phyloP scores from a whole-genome alignment of 2,329 filamentous ascomycete species.

The Calcarisporium arbuscula region DNA sequence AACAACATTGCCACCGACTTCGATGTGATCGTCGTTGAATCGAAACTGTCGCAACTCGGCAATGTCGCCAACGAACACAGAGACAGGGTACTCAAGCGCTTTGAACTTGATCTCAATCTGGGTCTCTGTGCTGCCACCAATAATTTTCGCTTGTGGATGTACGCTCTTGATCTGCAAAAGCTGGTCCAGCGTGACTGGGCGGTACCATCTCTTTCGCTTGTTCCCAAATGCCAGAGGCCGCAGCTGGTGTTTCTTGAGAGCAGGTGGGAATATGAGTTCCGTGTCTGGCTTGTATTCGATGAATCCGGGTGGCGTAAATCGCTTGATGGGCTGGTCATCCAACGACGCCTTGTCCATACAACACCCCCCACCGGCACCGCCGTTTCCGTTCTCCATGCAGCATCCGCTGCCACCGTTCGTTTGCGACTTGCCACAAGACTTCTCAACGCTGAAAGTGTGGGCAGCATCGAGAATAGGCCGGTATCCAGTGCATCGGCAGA shows the following conservation, averaged over 20 bases:
- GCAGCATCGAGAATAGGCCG: slow-evolving; percentile 90
- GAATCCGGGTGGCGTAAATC: slow-evolving; percentile 81
- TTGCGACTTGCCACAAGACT: slow-evolving; percentile 42
- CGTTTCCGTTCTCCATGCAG: slow-evolving; percentile 61
- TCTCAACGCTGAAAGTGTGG: slow-evolving; percentile 69
- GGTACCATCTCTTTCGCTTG: slow-evolving; percentile 89
- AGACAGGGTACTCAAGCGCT: slow-evolving; percentile 80
- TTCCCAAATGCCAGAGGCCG: slow-evolving; percentile 84
- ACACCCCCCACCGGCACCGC: slow-evolving; percentile 43
- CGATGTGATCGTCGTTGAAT: slow-evolving; percentile 74
- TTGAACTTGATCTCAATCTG: slow-evolving; percentile 99
- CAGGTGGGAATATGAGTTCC: slow-evolving; percentile 88
- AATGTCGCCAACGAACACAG: slow-evolving; percentile 91
- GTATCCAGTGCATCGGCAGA: slow-evolving; percentile 94
- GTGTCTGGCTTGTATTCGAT: slow-evolving; percentile 93
- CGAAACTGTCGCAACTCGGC: slow-evolving; percentile 76
- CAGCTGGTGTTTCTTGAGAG: slow-evolving; percentile 75
- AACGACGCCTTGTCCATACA: slow-evolving; percentile 57
- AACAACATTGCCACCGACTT: slow-evolving; percentile 88
- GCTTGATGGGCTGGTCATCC: slow-evolving; percentile 50
- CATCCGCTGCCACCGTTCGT: slow-evolving; percentile 49
- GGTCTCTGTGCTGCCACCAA: slow-evolving; percentile 92
- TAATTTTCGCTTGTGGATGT: slow-evolving; percentile 83
- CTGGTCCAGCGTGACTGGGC: slow-evolving; percentile 80
- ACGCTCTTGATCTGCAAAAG: slow-evolving; percentile 85